A percentile compares a stretch with the other conserved stretches of the same genome.
These are phyloP conservation scores for Aspergillus biplanus DNA, from an alignment of 495 filamentous ascomycete genomes.

Conservation along the genomic window DNA sequence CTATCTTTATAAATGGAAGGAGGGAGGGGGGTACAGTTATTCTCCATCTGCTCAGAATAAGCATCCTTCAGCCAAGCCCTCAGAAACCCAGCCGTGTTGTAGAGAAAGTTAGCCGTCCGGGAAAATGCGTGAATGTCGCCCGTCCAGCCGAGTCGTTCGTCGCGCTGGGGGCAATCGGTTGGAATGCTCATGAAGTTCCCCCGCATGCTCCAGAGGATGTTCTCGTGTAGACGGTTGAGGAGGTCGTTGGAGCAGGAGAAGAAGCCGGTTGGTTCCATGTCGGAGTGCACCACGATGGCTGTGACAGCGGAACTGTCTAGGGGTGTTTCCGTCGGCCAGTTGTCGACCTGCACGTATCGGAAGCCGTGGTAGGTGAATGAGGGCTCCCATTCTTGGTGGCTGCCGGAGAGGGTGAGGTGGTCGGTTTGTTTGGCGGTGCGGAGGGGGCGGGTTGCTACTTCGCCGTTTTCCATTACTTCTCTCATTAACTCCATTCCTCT, in stretches of 20 bases:
- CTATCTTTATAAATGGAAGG: too few relatives aligned
- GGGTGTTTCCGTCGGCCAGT: constrained; percentile 38
- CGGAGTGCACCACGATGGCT: constrained; percentile 54
- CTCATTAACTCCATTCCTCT: too few relatives aligned
- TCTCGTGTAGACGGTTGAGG: constrained; percentile 55
- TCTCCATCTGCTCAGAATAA: constrained; percentile 38
- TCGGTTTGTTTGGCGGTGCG: constrained; percentile 11
- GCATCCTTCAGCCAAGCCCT: constrained; percentile 53
- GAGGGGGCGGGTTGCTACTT: too few relatives aligned
- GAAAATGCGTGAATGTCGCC: constrained; percentile 58
- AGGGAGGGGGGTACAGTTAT: constrained; percentile 6
- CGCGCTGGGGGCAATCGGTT: constrained; percentile 60
- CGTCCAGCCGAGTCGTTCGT: constrained; percentile 63
- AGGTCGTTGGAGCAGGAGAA: constrained; percentile 52
- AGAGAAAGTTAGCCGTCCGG: constrained; percentile 55
- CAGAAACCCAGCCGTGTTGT: constrained; percentile 54
- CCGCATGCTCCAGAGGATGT: constrained; percentile 57
- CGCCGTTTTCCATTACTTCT: constrained; percentile 1
- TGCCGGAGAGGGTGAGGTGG: constrained; percentile 12
- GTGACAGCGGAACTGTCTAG: constrained; percentile 28
- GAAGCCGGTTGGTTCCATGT: constrained; percentile 50
- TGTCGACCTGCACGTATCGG: constrained; percentile 54
- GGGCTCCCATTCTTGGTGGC: constrained; percentile 29
- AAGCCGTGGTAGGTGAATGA: constrained; percentile 17
- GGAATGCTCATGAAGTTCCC: constrained; percentile 60